Conservation (phyloP, 768 basidiomycete genomes). For the Boletus fagicola region DNA sequence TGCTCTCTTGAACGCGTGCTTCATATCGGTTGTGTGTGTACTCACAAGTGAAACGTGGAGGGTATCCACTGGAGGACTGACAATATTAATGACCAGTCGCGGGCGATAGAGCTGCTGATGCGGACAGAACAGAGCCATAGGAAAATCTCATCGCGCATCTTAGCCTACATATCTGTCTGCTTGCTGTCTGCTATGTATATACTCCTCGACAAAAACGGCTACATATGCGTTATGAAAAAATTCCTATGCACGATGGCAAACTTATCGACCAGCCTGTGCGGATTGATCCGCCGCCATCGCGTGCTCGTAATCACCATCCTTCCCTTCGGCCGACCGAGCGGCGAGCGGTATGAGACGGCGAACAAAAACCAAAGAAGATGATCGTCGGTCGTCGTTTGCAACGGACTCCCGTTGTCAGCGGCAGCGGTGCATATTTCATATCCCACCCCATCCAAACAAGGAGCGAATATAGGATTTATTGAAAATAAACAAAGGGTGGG, state of each 20-base stretch:
- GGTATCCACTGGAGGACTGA: not conserved
- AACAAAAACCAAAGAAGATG: not conserved
- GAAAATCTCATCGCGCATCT: not conserved
- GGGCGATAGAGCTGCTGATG: conserved; percentile 12
- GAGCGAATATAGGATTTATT: not conserved
- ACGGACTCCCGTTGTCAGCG: not conserved
- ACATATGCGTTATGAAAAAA: not conserved
- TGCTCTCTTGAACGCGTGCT: not conserved
- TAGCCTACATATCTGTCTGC: too few species aligned
- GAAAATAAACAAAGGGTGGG: not conserved
- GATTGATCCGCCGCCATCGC: conserved; percentile 25
- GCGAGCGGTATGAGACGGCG: not conserved
- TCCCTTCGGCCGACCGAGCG: conserved; percentile 1
- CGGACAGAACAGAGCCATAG: not conserved
- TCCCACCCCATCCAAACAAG: not conserved
- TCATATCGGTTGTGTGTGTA: conserved; percentile 8
- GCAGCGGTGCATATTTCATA: not conserved
- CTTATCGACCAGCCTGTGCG: not conserved
- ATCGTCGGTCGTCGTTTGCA: not conserved
- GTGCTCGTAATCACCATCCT: not conserved
- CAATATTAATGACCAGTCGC: not conserved
- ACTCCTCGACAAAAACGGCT: not conserved
- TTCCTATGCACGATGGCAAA: not conserved
- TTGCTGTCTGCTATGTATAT: too few species aligned
- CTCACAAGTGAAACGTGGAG: too few species aligned